A percentile compares a stretch with the other conserved stretches of the same genome.
phyloP scores from a whole-genome alignment of 371 early-diverging fungal genomes.

The Mortierella sp. region DNA sequence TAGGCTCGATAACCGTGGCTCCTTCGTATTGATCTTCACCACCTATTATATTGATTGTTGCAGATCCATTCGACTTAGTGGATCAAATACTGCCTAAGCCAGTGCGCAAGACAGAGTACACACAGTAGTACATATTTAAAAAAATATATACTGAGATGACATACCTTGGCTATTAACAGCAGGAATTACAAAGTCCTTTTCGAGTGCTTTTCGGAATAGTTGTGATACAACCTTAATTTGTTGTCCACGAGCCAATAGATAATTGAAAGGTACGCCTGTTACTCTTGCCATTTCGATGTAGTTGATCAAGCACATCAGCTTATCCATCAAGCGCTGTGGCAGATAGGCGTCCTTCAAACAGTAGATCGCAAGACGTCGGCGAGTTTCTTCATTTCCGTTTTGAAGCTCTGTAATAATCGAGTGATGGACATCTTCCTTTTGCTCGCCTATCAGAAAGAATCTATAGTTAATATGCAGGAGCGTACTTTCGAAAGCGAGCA shows the following conservation, averaged over 20 bases:
- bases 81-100: no score
- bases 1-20: slow-evolving; percentile 99
- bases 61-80: not conserved
- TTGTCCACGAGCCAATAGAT: slow-evolving; percentile 96
- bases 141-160: not conserved
- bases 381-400: slow-evolving; percentile 95
- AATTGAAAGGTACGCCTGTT: slow-evolving; percentile 98
- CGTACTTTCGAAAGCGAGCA: not conserved
- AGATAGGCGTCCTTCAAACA: slow-evolving; percentile 99
- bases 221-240: slow-evolving; percentile 99
- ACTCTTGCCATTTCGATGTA: slow-evolving; percentile 99
- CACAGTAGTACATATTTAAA: no score
- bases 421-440: slow-evolving; percentile 99
- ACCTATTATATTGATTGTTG: slow-evolving; percentile 51
- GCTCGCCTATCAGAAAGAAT: slow-evolving; percentile 76
- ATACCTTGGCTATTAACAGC: slow-evolving; percentile 83
- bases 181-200: slow-evolving; percentile 94
- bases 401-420: slow-evolving; percentile 98
- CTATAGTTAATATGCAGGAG: not conserved
- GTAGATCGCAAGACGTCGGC: slow-evolving; percentile 98
- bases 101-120: no score
- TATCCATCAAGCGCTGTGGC: slow-evolving; percentile 97
- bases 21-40: slow-evolving; percentile 97
- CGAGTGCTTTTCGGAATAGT: slow-evolving; percentile 92
- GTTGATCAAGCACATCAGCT: slow-evolving; percentile 98